phyloP scores from a whole-genome alignment of 495 filamentous ascomycete genomes.

The Lichina pygmaea region DNA sequence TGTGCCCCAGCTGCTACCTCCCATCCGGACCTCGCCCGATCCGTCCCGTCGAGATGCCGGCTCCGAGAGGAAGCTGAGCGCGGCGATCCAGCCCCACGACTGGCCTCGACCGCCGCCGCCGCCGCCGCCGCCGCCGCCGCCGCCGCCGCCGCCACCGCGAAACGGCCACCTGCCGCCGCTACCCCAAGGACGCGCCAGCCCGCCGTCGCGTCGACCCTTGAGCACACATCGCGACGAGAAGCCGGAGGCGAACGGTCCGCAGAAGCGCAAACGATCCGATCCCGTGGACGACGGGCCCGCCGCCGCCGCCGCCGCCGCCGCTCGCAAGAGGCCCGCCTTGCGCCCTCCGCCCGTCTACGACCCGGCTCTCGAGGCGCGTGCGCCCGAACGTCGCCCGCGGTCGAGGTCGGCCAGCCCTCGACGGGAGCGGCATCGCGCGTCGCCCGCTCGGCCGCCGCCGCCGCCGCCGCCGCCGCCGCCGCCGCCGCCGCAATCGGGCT shows the following conservation, averaged over 20 bases:
- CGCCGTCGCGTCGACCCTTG: too few species aligned
- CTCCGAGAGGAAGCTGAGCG: too few species aligned
- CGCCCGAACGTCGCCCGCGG: neutral
- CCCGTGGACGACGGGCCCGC: neutral
- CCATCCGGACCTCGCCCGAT: too few species aligned
- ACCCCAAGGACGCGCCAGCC: too few species aligned
- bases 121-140: too few species aligned
- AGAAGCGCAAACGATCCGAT: slow-evolving; percentile 1
- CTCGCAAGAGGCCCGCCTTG: neutral
- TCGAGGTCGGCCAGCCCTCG: neutral
- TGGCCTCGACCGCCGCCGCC: too few species aligned
- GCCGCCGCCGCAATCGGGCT: neutral
- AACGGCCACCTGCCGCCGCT: too few species aligned
- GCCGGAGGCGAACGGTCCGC: neutral
- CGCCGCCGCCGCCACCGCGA: too few species aligned
- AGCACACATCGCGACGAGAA: neutral
- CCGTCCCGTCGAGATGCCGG: too few species aligned
- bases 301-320: neutral
- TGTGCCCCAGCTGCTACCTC: too few species aligned
- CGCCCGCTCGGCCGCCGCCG: neutral
- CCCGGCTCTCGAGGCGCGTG: neutral
- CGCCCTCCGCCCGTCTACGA: neutral
- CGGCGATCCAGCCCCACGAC: too few species aligned
- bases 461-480: neutral
- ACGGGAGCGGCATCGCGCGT: neutral